Conservation (phyloP, 2,329 filamentous ascomycete species). For the Nothomitra cinnamomea region DNA sequence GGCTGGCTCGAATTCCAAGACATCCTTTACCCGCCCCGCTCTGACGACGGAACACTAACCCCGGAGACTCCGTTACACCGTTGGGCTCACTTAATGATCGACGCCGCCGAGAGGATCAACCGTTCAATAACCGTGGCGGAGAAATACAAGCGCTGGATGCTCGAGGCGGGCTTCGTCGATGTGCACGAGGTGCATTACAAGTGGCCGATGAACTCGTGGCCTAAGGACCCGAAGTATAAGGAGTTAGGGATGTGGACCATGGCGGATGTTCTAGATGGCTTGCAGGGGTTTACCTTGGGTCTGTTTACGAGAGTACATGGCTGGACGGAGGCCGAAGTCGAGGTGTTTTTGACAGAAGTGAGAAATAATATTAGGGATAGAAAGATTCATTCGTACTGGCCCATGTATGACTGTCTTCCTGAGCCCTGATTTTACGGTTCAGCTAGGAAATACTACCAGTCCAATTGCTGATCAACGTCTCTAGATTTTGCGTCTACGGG, state of each 20-base stretch:
- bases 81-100: neutral
- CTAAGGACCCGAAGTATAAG: neutral
- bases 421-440: too few relatives aligned
- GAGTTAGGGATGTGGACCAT: neutral
- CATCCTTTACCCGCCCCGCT: constrained; percentile 19
- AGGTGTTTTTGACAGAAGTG: constrained; percentile 24
- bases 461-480: too few relatives aligned
- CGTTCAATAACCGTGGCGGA: neutral
- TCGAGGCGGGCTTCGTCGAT: neutral
- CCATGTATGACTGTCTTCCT: too few relatives aligned
- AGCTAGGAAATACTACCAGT: too few relatives aligned
- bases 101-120: neutral
- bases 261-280: neutral
- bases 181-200: neutral
- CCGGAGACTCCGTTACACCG: neutral
- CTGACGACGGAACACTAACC: neutral
- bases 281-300: neutral
- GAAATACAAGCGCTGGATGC: neutral
- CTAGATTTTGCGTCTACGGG: too few relatives aligned
- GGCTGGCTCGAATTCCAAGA: constrained; percentile 29
- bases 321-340: neutral
- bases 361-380: constrained; percentile 13
- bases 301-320: neutral
- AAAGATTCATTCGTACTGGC: neutral
- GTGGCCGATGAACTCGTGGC: neutral